phyloP scores from a whole-genome alignment of 2,329 filamentous ascomycete genomes.

The Neofusicoccum parvum region DNA sequence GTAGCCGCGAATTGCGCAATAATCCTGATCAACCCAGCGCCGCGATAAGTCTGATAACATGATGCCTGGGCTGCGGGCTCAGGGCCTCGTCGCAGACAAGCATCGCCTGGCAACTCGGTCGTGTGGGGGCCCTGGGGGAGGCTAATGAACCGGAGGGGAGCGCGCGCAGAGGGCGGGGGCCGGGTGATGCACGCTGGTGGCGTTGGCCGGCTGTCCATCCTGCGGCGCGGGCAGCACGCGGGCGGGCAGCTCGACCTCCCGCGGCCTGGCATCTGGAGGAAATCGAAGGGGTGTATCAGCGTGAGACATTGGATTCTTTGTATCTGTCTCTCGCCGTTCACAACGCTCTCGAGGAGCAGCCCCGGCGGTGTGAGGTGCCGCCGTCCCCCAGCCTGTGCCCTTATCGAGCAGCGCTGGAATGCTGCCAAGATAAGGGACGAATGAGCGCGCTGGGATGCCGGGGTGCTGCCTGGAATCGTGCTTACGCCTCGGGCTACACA shows the following conservation, averaged over 20 bases:
- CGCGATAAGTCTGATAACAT: background rate
- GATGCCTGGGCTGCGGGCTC: background rate
- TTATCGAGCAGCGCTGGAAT: constrained; percentile 11
- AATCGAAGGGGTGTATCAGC: constrained; percentile 8
- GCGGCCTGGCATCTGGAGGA: background rate
- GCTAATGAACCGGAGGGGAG: constrained; percentile 1
- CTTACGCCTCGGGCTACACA: constrained; percentile 7
- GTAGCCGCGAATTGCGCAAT: constrained; percentile 16
- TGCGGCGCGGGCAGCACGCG: background rate
- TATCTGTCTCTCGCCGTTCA: background rate
- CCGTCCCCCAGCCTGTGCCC: constrained; percentile 1
- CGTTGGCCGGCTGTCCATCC: background rate
- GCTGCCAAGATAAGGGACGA: constrained; percentile 4
- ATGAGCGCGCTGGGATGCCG: constrained; percentile 6
- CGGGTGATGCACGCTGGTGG: constrained; percentile 13
- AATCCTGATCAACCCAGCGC: background rate
- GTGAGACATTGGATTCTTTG: constrained; percentile 17
- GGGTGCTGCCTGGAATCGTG: constrained; percentile 11
- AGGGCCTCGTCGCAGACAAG: background rate
- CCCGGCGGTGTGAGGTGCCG: constrained; percentile 3
- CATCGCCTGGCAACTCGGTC: background rate
- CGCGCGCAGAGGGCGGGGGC: background rate
- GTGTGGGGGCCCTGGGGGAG: background rate
- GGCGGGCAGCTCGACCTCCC: background rate
- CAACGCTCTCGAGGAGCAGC: background rate